A percentile compares a stretch with the other conserved stretches of the same genome.
Conservation (phyloP, 208 protist species). For the Acanthamoeba healyi region DNA sequence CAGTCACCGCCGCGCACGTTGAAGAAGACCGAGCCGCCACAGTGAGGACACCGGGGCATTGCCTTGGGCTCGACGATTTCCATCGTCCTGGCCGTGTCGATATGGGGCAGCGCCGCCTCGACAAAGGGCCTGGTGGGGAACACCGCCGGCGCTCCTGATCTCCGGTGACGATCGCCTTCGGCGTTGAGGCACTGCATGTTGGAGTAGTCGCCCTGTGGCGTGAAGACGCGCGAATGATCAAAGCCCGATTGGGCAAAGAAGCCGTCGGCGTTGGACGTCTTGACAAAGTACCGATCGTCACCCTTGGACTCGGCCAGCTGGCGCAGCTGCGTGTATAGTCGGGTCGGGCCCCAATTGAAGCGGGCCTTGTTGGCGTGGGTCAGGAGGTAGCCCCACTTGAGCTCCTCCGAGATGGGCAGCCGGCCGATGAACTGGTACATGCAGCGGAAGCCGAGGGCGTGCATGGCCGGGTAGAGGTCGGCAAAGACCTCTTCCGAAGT, state of each 20-base stretch:
- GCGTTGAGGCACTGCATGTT: slow-evolving; percentile 49
- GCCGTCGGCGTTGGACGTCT: slow-evolving; percentile 57
- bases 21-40: not conserved
- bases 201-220: slow-evolving; percentile 10
- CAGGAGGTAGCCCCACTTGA: not conserved
- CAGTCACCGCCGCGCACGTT: slow-evolving; percentile 2
- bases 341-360: not conserved
- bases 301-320: not conserved
- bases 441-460: slow-evolving; percentile 2
- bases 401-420: not conserved
- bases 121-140: not conserved
- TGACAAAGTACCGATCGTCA: not conserved
- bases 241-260: slow-evolving; percentile 25
- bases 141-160: not conserved
- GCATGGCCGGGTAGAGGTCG: slow-evolving; percentile 20
- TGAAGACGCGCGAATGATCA: not conserved
- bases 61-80: not conserved
- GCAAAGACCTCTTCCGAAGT: not conserved
- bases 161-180: not conserved
- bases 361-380: not conserved
- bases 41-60: not conserved
- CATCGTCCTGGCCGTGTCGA: not conserved
- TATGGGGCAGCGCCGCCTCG: not conserved
- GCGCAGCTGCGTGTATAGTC: not conserved
- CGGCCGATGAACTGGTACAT: slow-evolving; percentile 35